A percentile compares a stretch with the other conserved stretches of the same genome.
These are phyloP conservation scores for Claviceps humidiphila DNA, from an alignment of 2,329 filamentous ascomycete species.

Conservation along the genomic window DNA sequence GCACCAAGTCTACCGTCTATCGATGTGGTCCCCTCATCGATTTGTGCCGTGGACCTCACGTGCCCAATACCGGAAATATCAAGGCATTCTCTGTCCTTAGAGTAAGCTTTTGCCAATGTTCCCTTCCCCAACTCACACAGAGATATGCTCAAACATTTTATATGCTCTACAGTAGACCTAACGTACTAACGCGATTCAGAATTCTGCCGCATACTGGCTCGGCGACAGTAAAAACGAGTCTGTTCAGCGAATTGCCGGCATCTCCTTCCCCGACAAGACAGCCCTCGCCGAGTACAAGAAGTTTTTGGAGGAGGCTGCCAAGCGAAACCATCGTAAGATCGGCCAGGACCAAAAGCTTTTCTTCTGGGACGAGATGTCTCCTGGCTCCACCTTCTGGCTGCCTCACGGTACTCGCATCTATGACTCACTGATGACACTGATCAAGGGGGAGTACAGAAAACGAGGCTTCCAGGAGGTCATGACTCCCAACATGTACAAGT, in stretches of 20 bases:
- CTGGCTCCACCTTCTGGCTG: slow-evolving; percentile 83
- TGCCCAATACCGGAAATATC: slow-evolving; percentile 80
- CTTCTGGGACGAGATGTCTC: slow-evolving; percentile 91
- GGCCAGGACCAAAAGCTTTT: slow-evolving; percentile 94
- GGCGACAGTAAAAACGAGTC: slow-evolving; percentile 90
- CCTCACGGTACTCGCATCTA: slow-evolving; percentile 90
- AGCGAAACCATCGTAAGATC: slow-evolving; percentile 88
- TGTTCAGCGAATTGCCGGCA: slow-evolving; percentile 89
- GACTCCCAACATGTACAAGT: slow-evolving; percentile 89
- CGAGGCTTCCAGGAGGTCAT: slow-evolving; percentile 92
- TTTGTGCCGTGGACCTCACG: slow-evolving; percentile 87
- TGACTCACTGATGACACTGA: slow-evolving; percentile 70
- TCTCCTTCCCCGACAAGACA: slow-evolving; percentile 94
- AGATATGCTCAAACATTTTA: background rate
- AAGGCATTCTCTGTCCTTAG: slow-evolving; percentile 93
- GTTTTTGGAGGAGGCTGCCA: slow-evolving; percentile 94
- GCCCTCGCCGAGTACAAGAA: slow-evolving; percentile 84
- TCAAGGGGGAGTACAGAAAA: slow-evolving; percentile 81
- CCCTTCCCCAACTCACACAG: background rate
- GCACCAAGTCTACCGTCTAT: slow-evolving; percentile 87
- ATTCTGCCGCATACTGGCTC: slow-evolving; percentile 65
- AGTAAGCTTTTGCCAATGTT: slow-evolving; percentile 16
- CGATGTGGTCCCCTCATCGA: slow-evolving; percentile 89
- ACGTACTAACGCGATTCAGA: slow-evolving; percentile 35
- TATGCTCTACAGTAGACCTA: slow-evolving; percentile 4